Conservation (phyloP, 176 grass and related monocot species). For the Rhynchospora tenuis region DNA sequence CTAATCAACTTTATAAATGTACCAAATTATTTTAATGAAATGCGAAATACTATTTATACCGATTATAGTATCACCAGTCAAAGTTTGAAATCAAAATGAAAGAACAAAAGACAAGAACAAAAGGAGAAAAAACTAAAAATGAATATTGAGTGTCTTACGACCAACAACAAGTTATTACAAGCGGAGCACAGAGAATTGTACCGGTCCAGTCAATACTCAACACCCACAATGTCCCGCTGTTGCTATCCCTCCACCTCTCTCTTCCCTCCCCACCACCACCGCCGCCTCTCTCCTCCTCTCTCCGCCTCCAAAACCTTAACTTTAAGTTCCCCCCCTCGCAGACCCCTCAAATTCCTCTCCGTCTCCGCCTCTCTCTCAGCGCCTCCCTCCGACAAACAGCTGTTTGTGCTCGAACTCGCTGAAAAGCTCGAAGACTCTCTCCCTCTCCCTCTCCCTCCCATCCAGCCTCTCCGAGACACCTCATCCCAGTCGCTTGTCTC, state of each 20-base stretch:
- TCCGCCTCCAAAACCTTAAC: conserved; percentile 5
- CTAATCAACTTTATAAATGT: too few species aligned
- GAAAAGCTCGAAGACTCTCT: conserved; percentile 50
- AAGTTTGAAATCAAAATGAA: too few species aligned
- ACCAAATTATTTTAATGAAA: too few species aligned
- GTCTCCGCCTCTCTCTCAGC: background rate
- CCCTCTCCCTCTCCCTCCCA: conserved; percentile 25
- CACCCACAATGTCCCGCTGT: conserved; percentile 15
- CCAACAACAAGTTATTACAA: too few species aligned
- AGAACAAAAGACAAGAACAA: too few species aligned
- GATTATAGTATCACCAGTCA: too few species aligned
- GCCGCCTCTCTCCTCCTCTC: background rate
- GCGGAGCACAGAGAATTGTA: background rate
- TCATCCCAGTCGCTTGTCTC: conserved; percentile 31
- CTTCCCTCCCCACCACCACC: background rate
- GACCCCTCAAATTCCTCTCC: background rate
- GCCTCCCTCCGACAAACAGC: conserved; percentile 30
- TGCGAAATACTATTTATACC: too few species aligned
- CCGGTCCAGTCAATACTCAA: background rate
- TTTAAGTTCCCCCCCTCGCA: background rate
- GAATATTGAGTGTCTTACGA: too few species aligned
- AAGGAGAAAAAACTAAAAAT: too few species aligned
- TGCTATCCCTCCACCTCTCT: conserved; percentile 17
- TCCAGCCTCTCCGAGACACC: conserved; percentile 26
- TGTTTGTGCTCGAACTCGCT: conserved; percentile 48